Evolutionary conservation across 2,329 filamentous ascomycete genomes (phyloP), one percentile per base, ranked within the genome.

Genomic region (Grosmannia huntii): DNA sequence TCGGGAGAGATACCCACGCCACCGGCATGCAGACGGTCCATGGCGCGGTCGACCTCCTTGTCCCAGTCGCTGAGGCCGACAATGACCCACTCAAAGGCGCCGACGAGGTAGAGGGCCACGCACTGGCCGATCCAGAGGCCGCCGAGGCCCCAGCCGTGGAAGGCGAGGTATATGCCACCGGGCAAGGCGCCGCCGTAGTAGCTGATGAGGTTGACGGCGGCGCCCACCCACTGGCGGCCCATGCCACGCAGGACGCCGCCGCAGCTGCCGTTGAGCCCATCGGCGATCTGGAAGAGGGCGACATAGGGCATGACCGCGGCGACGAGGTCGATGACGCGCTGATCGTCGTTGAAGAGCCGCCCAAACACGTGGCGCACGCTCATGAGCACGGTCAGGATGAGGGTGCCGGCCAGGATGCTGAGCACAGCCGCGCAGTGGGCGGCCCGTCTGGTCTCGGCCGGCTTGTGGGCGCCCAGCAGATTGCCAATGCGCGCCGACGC

Each of bases 281-380:
- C 90, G 0, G 90, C 89, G 60, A 95, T 91, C 73, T 95, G 90
- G 71, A 95, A 95, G 2, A 95, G 75, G 0, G 90, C 90, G 1
- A 95, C 90, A 65, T 85, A 92, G 0, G 90, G 90, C 76, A 95
- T 84, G 28, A 95, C 86, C 19, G 85, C 74, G 0, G 86, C 82
- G 0, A 90, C 91, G 0, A 95, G 79, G 10, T 68, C 73, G 50
- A 95, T 77, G 0, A 95, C 90, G 0, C 77, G 71, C 23, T 80
- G 71, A 64, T 95, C 89, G 62, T 90, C 80, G 65, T 91, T 95
- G 74, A 95, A 95, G 2, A 95, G 80, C 57, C 81, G 80, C 0
- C 86, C 90, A 63, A 92, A 90, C 27, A 84, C 76, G 63, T 90
- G 74, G 61, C 85, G 86, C 3, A 86, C 85, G 1, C 75, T 78